These are phyloP conservation scores for Silene vulgaris DNA, from an alignment of 179 eudicot genomes.

Conservation along the genomic window DNA sequence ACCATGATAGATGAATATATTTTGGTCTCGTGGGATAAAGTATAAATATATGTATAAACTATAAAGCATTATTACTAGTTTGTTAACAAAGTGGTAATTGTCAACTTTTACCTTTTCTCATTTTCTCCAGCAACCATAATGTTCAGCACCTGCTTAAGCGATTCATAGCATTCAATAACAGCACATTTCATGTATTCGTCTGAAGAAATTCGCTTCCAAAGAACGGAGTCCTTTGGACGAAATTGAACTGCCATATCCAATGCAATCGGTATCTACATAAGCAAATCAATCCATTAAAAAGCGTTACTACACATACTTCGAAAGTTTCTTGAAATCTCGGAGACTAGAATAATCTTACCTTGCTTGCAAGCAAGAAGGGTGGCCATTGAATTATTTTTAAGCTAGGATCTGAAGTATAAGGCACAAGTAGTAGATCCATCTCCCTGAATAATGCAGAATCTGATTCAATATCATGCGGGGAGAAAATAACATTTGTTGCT, in stretches of 20 bases:
- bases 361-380: conserved; percentile 96
- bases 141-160: conserved; percentile 72
- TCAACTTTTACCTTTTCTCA: conserved; percentile 69
- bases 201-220: conserved; percentile 85
- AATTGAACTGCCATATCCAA: conserved; percentile 92
- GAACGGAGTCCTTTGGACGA: conserved; percentile 78
- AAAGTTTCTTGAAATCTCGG: conserved; percentile 11
- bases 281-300: conserved; percentile 4
- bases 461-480: conserved; percentile 20
- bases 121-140: conserved; percentile 69
- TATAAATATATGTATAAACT: background rate
- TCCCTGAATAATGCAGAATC: conserved; percentile 54
- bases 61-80: background rate
- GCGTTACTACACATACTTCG: background rate
- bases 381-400: conserved; percentile 96
- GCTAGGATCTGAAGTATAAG: conserved; percentile 88
- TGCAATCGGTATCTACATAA: conserved; percentile 86
- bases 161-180: conserved; percentile 93
- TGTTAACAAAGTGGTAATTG: background rate
- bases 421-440: conserved; percentile 91
- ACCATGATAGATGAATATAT: background rate
- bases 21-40: background rate
- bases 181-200: conserved; percentile 98
- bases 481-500: background rate
- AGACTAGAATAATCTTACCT: conserved; percentile 40